phyloP scores from a whole-genome alignment of 371 early-diverging fungal species.

The Mucor saturninus region DNA sequence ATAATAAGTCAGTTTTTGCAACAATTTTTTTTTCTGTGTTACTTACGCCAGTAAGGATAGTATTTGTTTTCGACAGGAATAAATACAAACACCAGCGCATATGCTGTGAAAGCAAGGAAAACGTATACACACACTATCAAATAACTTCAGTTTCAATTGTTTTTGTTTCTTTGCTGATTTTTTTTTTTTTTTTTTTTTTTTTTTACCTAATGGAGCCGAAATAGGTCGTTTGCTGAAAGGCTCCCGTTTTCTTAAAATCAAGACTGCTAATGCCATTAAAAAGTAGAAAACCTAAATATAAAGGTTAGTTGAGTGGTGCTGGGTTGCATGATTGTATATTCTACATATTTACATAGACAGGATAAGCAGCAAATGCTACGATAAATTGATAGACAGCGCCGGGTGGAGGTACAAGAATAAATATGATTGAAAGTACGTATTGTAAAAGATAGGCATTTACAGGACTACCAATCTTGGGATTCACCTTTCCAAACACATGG shows the following conservation, averaged over 20 bases:
- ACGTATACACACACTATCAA: conserved; percentile 30
- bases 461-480: conserved; percentile 37
- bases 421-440: conserved; percentile 39
- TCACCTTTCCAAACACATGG: conserved; percentile 40
- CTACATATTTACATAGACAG: conserved; percentile 38
- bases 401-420: conserved; percentile 44
- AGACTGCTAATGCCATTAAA: conserved; percentile 36
- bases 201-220: conserved; percentile 35
- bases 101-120: conserved; percentile 37
- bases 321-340: neutral
- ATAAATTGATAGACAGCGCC: conserved; percentile 50
- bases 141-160: neutral
- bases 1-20: neutral
- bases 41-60: conserved; percentile 53
- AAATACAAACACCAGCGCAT: conserved; percentile 49
- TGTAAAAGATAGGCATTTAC: conserved; percentile 47
- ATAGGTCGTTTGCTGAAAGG: conserved; percentile 43
- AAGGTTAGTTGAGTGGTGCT: neutral
- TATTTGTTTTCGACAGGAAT: conserved; percentile 44
- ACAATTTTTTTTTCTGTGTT: neutral
- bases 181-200: too few relatives aligned
- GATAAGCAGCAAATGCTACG: conserved; percentile 44
- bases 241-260: conserved; percentile 43
- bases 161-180: neutral
- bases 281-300: conserved; percentile 39